Conservation (phyloP, 371 early-diverging fungal species). For the Syncephalis plumigaleata region DNA sequence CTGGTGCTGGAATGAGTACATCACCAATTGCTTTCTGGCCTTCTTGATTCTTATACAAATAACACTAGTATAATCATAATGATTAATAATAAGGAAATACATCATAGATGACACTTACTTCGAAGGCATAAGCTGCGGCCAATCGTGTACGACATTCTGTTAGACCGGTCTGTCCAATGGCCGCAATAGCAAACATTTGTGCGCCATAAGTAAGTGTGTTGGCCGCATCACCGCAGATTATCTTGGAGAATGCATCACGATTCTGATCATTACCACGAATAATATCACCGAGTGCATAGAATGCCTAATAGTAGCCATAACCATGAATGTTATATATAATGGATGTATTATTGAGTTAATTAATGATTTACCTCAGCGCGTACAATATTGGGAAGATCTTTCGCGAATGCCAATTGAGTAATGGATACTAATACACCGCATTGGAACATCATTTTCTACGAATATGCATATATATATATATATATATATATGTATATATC, state of each 20-base stretch:
- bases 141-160: slow-evolving; percentile 46
- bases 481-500: too few relatives aligned
- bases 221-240: slow-evolving; percentile 2
- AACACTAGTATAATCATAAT: not conserved
- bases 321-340: slow-evolving; percentile 59
- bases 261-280: slow-evolving; percentile 52
- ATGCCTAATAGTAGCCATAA: slow-evolving; percentile 38
- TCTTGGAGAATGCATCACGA: slow-evolving; percentile 39
- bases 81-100: not conserved
- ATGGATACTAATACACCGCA: slow-evolving; percentile 37
- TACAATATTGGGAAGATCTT: slow-evolving; percentile 25
- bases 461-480: not conserved
- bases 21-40: not conserved
- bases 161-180: slow-evolving; percentile 24
- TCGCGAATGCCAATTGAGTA: slow-evolving; percentile 22
- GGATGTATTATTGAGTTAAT: slow-evolving; percentile 43
- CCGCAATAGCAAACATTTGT: slow-evolving; percentile 31
- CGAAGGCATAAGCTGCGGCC: slow-evolving; percentile 53
- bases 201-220: slow-evolving; percentile 28
- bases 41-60: not conserved
- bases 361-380: slow-evolving; percentile 6
- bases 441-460: slow-evolving; percentile 53
- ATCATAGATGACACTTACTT: slow-evolving; percentile 14
- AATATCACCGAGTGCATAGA: slow-evolving; percentile 69
- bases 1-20: too few relatives aligned